These are phyloP conservation scores for Sporothrix mexicana DNA, from an alignment of 2,329 filamentous ascomycete genomes.

Conservation along the genomic window DNA sequence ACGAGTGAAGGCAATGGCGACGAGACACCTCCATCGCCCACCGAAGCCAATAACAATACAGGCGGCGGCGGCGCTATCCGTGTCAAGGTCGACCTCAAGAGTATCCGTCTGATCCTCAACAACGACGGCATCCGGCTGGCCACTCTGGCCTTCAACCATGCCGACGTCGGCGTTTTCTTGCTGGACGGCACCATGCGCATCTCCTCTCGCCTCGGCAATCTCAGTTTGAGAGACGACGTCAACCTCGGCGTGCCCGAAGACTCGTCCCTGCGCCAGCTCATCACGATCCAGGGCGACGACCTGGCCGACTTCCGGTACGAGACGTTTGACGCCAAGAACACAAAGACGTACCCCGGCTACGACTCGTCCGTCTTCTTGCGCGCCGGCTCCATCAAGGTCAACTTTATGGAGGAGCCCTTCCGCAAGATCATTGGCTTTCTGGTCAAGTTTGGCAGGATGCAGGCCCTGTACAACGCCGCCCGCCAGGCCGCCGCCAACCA, in stretches of 20 bases:
- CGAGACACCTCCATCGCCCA: constrained; percentile 38
- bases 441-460: constrained; percentile 99
- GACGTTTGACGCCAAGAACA: constrained; percentile 79
- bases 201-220: constrained; percentile 82
- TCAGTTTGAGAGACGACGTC: constrained; percentile 90
- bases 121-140: constrained; percentile 96
- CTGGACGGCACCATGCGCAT: constrained; percentile 86
- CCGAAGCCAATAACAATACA: not conserved
- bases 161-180: constrained; percentile 88
- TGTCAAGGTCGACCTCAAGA: constrained; percentile 91
- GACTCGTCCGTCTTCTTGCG: constrained; percentile 90
- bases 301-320: constrained; percentile 97
- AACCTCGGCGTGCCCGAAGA: constrained; percentile 84
- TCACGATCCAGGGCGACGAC: constrained; percentile 94
- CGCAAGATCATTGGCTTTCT: constrained; percentile 97
- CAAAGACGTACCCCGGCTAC: constrained; percentile 84
- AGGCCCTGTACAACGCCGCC: constrained; percentile 96
- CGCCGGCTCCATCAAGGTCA: constrained; percentile 93
- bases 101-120: constrained; percentile 92
- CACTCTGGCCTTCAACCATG: constrained; percentile 89
- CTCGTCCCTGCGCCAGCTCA: constrained; percentile 81
- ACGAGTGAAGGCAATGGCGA: constrained; percentile 38
- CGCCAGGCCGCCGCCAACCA: constrained; percentile 92
- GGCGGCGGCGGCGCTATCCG: constrained; percentile 76
- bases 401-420: constrained; percentile 96